Evolutionary conservation across 805 yeast genomes (phyloP), one percentile per base, ranked within the genome.

Genomic region (Candida hungchunana): DNA sequence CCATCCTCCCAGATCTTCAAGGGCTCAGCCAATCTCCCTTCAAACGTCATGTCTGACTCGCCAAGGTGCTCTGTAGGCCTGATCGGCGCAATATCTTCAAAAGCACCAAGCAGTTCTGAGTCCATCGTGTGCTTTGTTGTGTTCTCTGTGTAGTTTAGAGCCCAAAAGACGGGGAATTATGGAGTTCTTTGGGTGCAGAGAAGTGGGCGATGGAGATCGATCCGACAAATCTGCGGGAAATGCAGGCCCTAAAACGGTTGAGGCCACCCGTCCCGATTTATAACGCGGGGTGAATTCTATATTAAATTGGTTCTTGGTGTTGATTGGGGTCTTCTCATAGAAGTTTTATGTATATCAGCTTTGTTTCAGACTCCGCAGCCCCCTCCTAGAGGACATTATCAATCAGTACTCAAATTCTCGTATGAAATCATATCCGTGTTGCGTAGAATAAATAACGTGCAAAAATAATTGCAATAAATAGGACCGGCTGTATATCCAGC

Each of bases 1-100:
- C 79, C 80, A 46, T 76, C 80, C 43, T 71, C 77, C 39, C 58
- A 60, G 18, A 75, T 64, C 43, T 60, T 50, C 20, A 73, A 51
- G 2, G 59, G 59, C 6, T 48, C 37, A 0, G 42, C 33, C 17
- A 68, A 49, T 31, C 63, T 55, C 1, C 69, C 69, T 26, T 62
- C 66, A 39, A 67, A 67, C 10, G 62, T 57, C 29, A 68, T 52
- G 31, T 55, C 63, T 2, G 62, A 47, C 14, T 53, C 49, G 9
- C 75, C 74, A 10, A 62, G 44, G 33, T 67, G 65, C 24, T 58
- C 52, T 4, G 45, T 45, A 8, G 60, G 62, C 11, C 64, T 55
- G 7, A 49, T 38, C 7, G 66, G 65, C 3, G 60, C 63, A 4
- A 59, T 40, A 15, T 54, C 66, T 36, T 59, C 58, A 32, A 48